These are phyloP conservation scores for Volvox africanus DNA, from an alignment of 139 green algal genomes.

Conservation along the genomic window DNA sequence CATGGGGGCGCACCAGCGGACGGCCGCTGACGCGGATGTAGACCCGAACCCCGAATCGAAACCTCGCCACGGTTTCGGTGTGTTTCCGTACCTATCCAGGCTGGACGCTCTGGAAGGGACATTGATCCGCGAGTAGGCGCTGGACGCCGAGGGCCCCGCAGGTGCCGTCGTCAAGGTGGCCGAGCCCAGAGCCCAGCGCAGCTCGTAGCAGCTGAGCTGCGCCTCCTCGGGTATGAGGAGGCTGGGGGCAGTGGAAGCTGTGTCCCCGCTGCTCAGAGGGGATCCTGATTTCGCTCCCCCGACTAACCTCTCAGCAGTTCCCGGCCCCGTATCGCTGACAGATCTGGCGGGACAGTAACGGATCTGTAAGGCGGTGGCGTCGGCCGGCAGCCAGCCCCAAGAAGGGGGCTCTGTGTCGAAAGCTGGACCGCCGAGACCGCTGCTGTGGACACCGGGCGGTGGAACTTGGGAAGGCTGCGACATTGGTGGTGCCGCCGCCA, in stretches of 20 bases:
- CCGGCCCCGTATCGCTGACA: no score
- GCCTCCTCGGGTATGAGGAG: not conserved
- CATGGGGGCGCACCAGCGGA: conserved; percentile 6
- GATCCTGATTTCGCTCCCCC: no score
- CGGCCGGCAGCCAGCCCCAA: conserved; percentile 13
- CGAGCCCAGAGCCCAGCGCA: conserved; percentile 1
- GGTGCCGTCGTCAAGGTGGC: not conserved
- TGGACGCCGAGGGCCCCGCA: not conserved
- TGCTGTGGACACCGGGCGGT: not conserved
- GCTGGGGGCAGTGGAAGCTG: not conserved
- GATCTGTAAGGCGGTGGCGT: conserved; percentile 3
- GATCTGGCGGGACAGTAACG: conserved; percentile 6
- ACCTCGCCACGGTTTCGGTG: not conserved
- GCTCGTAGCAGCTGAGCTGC: conserved; percentile 19
- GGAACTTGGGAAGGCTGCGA: no score
- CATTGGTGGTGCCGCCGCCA: not conserved
- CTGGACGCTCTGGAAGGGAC: no score
- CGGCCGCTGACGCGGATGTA: not conserved
- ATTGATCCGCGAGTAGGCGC: not conserved
- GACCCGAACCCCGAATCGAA: no score
- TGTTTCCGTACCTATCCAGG: no score
- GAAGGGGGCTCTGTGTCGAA: not conserved
- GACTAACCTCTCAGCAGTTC: no score
- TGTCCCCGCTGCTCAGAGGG: no score
- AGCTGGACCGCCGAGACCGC: not conserved